Evolutionary conservation across 208 protist species (phyloP).

Genomic region (Naegleria lovaniensis): DNA sequence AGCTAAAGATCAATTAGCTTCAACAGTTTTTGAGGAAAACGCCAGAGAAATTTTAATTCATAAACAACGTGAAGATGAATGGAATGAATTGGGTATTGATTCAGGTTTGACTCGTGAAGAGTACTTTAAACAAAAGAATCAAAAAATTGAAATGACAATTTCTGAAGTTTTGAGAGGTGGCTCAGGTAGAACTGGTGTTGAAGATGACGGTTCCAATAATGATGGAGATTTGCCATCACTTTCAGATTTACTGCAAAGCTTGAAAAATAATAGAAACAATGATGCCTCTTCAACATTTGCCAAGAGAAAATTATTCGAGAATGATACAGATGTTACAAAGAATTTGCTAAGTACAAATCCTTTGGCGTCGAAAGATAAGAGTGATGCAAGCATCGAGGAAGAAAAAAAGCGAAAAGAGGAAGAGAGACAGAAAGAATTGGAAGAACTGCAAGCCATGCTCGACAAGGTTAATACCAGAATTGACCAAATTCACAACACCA

Average conservation of each 20-base stretch:
- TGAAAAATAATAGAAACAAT: background rate
- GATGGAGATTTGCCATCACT: background rate
- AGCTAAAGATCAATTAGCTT: background rate
- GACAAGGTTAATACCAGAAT: background rate
- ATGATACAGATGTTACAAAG: background rate
- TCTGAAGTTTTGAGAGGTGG: background rate
- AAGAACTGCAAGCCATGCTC: background rate
- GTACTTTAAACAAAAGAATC: background rate
- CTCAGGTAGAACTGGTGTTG: background rate
- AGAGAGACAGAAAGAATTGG: conserved; percentile 4
- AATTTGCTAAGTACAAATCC: background rate
- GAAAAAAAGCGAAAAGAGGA: conserved; percentile 6
- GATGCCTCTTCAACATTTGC: background rate
- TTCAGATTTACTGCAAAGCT: background rate
- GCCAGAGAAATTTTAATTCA: background rate
- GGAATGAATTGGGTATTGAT: conserved; percentile 16
- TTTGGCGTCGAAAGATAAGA: background rate
- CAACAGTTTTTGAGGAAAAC: conserved; percentile 4
- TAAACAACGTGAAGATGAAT: background rate
- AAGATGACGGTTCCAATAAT: background rate
- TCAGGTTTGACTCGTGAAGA: conserved; percentile 8
- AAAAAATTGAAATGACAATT: background rate
- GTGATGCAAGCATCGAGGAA: background rate
- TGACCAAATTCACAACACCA: background rate
- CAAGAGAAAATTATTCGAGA: background rate